Conservation (phyloP, 2,329 filamentous ascomycete genomes). For the Xylariaceae sp. region DNA sequence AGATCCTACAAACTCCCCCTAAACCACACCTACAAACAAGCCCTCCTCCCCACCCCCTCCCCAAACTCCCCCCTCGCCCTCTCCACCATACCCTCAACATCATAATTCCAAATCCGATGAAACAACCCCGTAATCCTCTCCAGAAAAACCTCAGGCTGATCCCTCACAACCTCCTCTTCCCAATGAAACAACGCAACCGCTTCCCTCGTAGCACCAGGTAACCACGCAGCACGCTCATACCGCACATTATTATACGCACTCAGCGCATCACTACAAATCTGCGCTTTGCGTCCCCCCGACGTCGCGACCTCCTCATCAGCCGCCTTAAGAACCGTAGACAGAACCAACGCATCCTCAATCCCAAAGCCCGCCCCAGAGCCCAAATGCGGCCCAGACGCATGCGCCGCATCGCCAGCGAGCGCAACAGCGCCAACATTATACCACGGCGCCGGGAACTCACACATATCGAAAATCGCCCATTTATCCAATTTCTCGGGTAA, state of each 20-base stretch:
- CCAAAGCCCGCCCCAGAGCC: conserved; percentile 53
- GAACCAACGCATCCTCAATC: conserved; percentile 47
- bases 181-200: conserved; percentile 31
- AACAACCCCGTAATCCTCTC: conserved; percentile 21
- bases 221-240: conserved; percentile 31
- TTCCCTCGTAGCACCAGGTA: conserved; percentile 29
- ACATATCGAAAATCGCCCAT: conserved; percentile 52
- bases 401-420: conserved; percentile 52
- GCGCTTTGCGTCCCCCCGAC: too few species aligned
- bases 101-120: conserved; percentile 31
- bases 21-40: neutral
- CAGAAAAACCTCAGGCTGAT: conserved; percentile 20
- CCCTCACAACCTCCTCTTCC: conserved; percentile 21
- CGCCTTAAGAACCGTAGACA: conserved; percentile 23
- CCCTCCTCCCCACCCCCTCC: neutral
- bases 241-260: conserved; percentile 28
- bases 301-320: conserved; percentile 18
- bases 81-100: conserved; percentile 28
- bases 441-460: conserved; percentile 39
- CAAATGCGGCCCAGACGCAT: conserved; percentile 50
- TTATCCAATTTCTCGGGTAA: conserved; percentile 47
- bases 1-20: too few species aligned
- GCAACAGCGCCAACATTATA: conserved; percentile 43
- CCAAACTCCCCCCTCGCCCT: conserved; percentile 16
- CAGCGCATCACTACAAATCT: conserved; percentile 26